Evolutionary conservation across 2,329 filamentous ascomycete genomes (phyloP).

Genomic region (Dothidotthia symphoricarpi): DNA sequence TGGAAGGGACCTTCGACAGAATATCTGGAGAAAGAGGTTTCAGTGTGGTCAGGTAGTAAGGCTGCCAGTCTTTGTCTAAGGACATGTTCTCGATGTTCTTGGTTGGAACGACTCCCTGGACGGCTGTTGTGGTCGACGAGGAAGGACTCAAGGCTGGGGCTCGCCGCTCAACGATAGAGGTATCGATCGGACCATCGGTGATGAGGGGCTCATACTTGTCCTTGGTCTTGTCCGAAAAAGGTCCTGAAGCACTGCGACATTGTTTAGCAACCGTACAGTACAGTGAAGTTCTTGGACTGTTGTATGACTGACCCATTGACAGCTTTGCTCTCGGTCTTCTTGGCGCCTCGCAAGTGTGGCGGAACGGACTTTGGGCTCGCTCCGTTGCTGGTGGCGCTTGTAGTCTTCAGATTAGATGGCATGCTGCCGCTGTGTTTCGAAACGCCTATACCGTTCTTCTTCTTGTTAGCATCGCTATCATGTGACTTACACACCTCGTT

Average conservation of each 20-base stretch:
- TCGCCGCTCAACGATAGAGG: slow-evolving; percentile 1
- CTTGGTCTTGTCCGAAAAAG: slow-evolving; percentile 1
- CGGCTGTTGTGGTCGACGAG: slow-evolving; percentile 6
- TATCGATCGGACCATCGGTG: slow-evolving; percentile 24
- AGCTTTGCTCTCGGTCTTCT: not conserved
- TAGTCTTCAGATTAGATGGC: slow-evolving; percentile 6
- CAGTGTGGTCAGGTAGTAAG: slow-evolving; percentile 39
- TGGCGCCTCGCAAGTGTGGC: slow-evolving; percentile 16
- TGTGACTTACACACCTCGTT: slow-evolving; percentile 8
- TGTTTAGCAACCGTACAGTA: slow-evolving; percentile 1
- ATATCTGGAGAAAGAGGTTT: slow-evolving; percentile 9
- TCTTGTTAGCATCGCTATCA: slow-evolving; percentile 8
- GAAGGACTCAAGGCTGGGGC: slow-evolving; percentile 13
- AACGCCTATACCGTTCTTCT: slow-evolving; percentile 5
- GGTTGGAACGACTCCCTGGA: slow-evolving; percentile 5
- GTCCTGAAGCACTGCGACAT: slow-evolving; percentile 3
- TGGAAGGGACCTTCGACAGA: slow-evolving; percentile 20
- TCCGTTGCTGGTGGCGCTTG: slow-evolving; percentile 5
- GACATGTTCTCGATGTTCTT: slow-evolving; percentile 16
- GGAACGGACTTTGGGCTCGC: slow-evolving; percentile 14
- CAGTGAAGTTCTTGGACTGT: not conserved
- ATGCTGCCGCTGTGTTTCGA: slow-evolving; percentile 6
- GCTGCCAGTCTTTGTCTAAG: slow-evolving; percentile 33
- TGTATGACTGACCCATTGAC: slow-evolving; percentile 5
- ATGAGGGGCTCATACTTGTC: slow-evolving; percentile 11